These are phyloP conservation scores for Ustilago sp. DNA, from an alignment of 1,284 basidiomycete species.

Conservation along the genomic window DNA sequence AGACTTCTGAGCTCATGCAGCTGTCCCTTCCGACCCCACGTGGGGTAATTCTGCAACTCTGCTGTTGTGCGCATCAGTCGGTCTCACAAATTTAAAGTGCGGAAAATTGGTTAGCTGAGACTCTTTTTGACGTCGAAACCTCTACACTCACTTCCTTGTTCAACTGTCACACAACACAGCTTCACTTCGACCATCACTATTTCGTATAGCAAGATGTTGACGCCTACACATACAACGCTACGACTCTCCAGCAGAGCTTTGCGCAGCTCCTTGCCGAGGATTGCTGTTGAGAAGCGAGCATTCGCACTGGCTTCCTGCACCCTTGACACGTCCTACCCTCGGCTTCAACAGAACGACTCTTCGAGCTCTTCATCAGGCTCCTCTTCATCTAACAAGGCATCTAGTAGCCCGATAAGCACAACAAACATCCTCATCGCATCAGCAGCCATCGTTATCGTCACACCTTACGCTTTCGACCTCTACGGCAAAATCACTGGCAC, in stretches of 20 bases:
- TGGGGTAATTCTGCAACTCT: not conserved
- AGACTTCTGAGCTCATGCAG: not conserved
- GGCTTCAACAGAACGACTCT: not conserved
- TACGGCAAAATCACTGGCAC: slow-evolving; percentile 21
- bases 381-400: slow-evolving; percentile 4
- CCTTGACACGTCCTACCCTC: slow-evolving; percentile 20
- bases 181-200: not conserved
- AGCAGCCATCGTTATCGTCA: slow-evolving; percentile 19
- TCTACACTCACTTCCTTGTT: not conserved
- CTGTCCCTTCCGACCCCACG: not conserved
- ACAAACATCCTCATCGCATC: slow-evolving; percentile 29
- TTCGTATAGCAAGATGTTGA: slow-evolving; percentile 6
- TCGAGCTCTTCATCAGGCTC: slow-evolving; percentile 10
- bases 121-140: not conserved
- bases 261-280: not conserved
- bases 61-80: not conserved
- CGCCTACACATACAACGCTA: not conserved
- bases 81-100: not conserved
- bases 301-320: not conserved
- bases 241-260: not conserved
- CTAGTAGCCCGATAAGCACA: slow-evolving; percentile 8
- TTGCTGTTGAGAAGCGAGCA: not conserved
- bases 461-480: slow-evolving; percentile 16
- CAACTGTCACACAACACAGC: slow-evolving; percentile 1
- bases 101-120: slow-evolving; percentile 2